Conservation (phyloP, 108 stramenopile species). For the Licmophora abbreviata region DNA sequence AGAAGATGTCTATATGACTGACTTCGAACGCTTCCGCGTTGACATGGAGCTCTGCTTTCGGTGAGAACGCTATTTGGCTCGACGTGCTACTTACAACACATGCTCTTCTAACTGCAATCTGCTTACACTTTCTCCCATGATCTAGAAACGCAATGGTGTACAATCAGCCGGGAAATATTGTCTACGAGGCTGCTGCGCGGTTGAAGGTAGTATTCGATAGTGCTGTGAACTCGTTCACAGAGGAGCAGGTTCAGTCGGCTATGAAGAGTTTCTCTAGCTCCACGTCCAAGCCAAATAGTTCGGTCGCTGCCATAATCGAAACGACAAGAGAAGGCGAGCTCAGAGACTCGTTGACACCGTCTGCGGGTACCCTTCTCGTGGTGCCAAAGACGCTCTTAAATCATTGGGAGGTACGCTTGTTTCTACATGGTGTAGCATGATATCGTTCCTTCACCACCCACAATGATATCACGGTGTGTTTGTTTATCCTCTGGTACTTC, state of each 20-base stretch:
- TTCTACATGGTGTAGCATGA: too few relatives aligned
- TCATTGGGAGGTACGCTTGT: slow-evolving; percentile 52
- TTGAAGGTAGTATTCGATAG: slow-evolving; percentile 34
- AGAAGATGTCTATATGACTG: slow-evolving; percentile 12
- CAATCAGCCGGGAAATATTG: slow-evolving; percentile 52
- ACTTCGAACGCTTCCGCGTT: slow-evolving; percentile 30
- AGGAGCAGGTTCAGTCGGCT: slow-evolving; percentile 31
- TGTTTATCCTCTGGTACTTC: too few relatives aligned
- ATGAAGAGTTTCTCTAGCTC: slow-evolving; percentile 34
- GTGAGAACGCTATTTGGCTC: too few relatives aligned
- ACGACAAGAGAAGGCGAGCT: slow-evolving; percentile 26
- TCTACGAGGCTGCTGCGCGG: slow-evolving; percentile 54
- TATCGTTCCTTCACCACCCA: too few relatives aligned
- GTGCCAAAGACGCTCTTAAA: slow-evolving; percentile 63
- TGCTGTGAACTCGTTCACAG: slow-evolving; percentile 36
- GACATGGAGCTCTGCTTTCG: slow-evolving; percentile 32
- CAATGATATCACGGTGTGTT: too few relatives aligned
- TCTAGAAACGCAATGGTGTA: slow-evolving; percentile 82
- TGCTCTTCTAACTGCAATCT: too few relatives aligned
- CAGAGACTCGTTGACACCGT: slow-evolving; percentile 27
- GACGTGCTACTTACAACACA: too few relatives aligned
- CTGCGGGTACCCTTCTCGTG: slow-evolving; percentile 56
- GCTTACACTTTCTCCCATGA: neutral
- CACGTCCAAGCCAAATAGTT: slow-evolving; percentile 25
- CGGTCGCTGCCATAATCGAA: slow-evolving; percentile 51